These are phyloP conservation scores for Salmacisia buchloeana DNA, from an alignment of 1,284 basidiomycete species.

Conservation along the genomic window DNA sequence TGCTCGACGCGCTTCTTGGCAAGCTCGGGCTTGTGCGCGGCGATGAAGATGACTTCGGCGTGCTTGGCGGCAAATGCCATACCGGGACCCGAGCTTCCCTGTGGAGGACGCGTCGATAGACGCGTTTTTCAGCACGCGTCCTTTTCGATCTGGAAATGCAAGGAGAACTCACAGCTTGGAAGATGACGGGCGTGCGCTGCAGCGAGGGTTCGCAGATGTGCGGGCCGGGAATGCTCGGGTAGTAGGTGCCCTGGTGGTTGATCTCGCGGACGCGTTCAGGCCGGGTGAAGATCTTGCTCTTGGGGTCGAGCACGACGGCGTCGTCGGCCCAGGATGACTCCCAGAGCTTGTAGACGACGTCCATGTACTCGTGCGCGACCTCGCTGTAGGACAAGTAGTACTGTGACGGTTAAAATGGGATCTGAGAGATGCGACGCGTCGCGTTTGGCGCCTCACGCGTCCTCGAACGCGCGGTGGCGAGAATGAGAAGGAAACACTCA, in stretches of 20 bases:
- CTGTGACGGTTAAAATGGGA: not conserved
- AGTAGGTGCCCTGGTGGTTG: conserved; percentile 43
- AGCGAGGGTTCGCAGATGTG: conserved; percentile 49
- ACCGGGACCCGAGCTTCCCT: conserved; percentile 43
- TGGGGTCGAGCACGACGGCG: conserved; percentile 36
- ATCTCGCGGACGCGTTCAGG: conserved; percentile 45
- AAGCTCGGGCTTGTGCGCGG: conserved; percentile 36
- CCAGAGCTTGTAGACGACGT: conserved; percentile 52
- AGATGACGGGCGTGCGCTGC: conserved; percentile 49
- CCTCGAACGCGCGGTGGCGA: not conserved
- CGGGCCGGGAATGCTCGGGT: conserved; percentile 41
- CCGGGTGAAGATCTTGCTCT: conserved; percentile 32
- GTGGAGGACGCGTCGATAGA: not conserved
- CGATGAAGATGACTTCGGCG: conserved; percentile 51
- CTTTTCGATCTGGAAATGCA: no score
- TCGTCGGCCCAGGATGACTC: conserved; percentile 51
- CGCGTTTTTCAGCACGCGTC: no score
- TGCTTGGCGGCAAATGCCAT: conserved; percentile 49
- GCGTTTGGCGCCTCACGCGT: not conserved
- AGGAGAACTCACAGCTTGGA: conserved; percentile 36
- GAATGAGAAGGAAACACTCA: not conserved
- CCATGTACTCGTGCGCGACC: conserved; percentile 29
- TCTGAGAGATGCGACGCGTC: not conserved
- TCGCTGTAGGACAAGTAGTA: conserved; percentile 16
- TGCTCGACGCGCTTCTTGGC: conserved; percentile 42